phyloP scores from a whole-genome alignment of 2,329 filamentous ascomycete genomes.

The Trichoderma endophyticum region DNA sequence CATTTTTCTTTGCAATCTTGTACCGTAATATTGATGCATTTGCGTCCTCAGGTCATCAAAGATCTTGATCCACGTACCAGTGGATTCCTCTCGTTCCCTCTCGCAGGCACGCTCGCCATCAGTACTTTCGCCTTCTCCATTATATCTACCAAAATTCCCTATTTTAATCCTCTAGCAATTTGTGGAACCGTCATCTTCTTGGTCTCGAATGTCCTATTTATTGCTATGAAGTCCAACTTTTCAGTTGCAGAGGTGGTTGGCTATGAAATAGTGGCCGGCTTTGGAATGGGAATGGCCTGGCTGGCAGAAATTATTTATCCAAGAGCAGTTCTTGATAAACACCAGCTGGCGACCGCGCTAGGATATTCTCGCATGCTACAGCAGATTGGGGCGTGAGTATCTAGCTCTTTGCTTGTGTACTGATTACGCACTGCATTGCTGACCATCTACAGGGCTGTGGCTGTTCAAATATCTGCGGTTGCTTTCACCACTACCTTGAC shows the following conservation, averaged over 20 bases:
- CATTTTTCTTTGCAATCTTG: too few relatives aligned
- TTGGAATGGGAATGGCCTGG: slow-evolving; percentile 2
- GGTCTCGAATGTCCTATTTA: neutral
- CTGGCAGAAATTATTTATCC: slow-evolving; percentile 5
- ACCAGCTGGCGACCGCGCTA: neutral
- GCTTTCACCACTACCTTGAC: neutral
- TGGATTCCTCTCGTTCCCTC: neutral
- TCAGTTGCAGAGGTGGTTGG: neutral
- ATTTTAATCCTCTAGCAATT: neutral
- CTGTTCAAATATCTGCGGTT: neutral
- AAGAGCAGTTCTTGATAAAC: neutral
- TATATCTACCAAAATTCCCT: neutral
- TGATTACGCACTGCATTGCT: neutral
- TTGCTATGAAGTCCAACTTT: neutral
- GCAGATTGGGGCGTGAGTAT: slow-evolving; percentile 1
- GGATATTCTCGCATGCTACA: slow-evolving; percentile 8
- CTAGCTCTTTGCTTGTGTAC: neutral
- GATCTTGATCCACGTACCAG: neutral
- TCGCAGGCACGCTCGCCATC: neutral
- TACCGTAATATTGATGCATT: neutral
- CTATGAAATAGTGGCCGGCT: slow-evolving; percentile 2
- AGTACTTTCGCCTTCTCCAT: slow-evolving; percentile 1
- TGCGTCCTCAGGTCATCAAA: neutral
- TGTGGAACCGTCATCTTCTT: neutral
- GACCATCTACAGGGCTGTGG: neutral